These are phyloP conservation scores for Diaporthe destruens DNA, from an alignment of 2,329 filamentous ascomycete species.

Conservation along the genomic window DNA sequence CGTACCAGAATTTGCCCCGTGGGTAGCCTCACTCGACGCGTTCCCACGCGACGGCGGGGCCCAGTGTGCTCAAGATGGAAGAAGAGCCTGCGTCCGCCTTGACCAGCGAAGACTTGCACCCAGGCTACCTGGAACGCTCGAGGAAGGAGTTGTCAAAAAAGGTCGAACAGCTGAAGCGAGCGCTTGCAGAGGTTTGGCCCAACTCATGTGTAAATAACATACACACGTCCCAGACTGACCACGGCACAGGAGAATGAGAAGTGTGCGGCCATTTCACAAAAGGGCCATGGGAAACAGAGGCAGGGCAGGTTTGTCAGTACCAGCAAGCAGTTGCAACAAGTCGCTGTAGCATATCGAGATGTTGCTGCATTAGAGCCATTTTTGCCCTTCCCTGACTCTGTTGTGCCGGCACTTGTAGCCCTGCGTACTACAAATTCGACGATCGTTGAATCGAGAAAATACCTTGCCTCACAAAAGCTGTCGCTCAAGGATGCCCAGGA, in stretches of 20 bases:
- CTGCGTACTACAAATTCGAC: constrained; percentile 75
- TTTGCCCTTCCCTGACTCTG: constrained; percentile 75
- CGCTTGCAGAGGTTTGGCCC: constrained; percentile 59
- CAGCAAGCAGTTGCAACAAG: constrained; percentile 52
- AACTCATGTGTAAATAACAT: constrained; percentile 37
- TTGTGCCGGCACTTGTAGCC: constrained; percentile 78
- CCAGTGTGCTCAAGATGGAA: constrained; percentile 48
- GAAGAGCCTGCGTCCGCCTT: constrained; percentile 46
- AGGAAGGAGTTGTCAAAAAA: constrained; percentile 73
- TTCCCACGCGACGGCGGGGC: constrained; percentile 49
- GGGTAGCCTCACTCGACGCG: constrained; percentile 36
- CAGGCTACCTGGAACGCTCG: constrained; percentile 73
- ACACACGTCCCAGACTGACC: constrained; percentile 38
- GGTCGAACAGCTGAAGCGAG: constrained; percentile 66
- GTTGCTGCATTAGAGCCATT: constrained; percentile 73
- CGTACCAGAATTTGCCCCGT: neutral
- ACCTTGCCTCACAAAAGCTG: constrained; percentile 61
- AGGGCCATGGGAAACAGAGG: neutral
- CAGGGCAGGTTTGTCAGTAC: neutral
- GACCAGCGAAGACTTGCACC: constrained; percentile 57
- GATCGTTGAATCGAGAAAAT: constrained; percentile 72
- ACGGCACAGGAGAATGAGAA: constrained; percentile 44
- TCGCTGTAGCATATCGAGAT: constrained; percentile 75
- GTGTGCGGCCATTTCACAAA: constrained; percentile 1
- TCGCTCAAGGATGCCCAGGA: constrained; percentile 59